Conservation (phyloP, 805 yeast species). For the Candida bentonensis region DNA sequence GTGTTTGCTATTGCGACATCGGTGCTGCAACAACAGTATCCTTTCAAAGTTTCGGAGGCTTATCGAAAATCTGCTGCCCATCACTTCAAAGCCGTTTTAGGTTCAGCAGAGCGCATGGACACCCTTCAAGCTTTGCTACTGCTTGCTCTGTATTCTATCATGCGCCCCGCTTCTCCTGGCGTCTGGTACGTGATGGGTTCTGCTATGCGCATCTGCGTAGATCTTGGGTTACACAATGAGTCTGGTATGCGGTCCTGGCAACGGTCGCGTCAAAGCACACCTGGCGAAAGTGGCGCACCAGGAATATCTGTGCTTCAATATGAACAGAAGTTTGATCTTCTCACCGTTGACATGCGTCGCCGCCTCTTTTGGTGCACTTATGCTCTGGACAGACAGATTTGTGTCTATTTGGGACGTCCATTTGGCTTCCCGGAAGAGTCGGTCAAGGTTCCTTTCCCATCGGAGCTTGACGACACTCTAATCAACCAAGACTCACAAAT, state of each 20-base stretch:
- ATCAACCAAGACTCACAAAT: not conserved
- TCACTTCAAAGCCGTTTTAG: constrained; percentile 42
- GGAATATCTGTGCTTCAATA: constrained; percentile 1
- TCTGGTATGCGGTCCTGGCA: constrained; percentile 15
- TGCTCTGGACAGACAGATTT: constrained; percentile 71
- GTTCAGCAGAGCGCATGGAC: constrained; percentile 49
- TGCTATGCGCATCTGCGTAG: constrained; percentile 67
- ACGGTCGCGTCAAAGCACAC: constrained; percentile 2
- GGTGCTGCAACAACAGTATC: constrained; percentile 53
- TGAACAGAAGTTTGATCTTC: constrained; percentile 28
- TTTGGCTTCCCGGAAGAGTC: constrained; percentile 78
- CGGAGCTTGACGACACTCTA: constrained; percentile 50
- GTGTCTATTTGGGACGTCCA: constrained; percentile 78
- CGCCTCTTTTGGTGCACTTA: constrained; percentile 84
- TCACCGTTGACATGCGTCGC: constrained; percentile 53
- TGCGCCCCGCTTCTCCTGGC: constrained; percentile 85
- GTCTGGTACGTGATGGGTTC: constrained; percentile 87
- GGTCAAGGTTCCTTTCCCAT: constrained; percentile 58
- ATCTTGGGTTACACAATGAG: constrained; percentile 73
- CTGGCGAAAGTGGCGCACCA: constrained; percentile 11
- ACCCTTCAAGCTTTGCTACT: constrained; percentile 59
- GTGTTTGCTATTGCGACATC: constrained; percentile 73
- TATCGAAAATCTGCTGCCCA: constrained; percentile 53
- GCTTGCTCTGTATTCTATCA: constrained; percentile 56
- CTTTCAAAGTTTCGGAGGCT: constrained; percentile 51